phyloP scores from a whole-genome alignment of 371 early-diverging fungal genomes.

The Syncephalastrum sp. region DNA sequence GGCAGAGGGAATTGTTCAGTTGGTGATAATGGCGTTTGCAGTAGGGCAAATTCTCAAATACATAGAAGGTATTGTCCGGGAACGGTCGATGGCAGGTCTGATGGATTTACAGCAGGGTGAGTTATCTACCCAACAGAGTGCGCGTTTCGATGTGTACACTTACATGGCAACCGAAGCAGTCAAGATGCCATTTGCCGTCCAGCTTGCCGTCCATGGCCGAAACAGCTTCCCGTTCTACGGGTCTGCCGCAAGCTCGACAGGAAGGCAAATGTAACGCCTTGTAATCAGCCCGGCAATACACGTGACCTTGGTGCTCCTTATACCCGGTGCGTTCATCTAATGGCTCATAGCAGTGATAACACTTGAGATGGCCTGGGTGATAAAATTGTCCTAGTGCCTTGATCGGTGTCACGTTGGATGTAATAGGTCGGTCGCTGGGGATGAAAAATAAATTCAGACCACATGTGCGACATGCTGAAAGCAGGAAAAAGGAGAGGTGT shows the following conservation, averaged over 20 bases:
- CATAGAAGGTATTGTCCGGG: constrained; percentile 87
- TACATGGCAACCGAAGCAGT: constrained; percentile 56
- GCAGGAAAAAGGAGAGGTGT: neutral
- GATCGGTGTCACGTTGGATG: constrained; percentile 46
- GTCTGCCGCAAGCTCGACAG: constrained; percentile 67
- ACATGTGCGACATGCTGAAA: neutral
- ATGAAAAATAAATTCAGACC: neutral
- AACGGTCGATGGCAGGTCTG: constrained; percentile 75
- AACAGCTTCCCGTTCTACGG: constrained; percentile 75
- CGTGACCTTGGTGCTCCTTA: constrained; percentile 70
- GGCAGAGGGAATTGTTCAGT: constrained; percentile 79
- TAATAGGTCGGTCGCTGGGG: constrained; percentile 50
- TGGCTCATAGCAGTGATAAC: constrained; percentile 63
- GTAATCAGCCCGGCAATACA: constrained; percentile 79
- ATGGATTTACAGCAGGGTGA: neutral
- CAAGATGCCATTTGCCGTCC: constrained; percentile 77
- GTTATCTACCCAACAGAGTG: neutral
- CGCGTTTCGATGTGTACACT: constrained; percentile 16
- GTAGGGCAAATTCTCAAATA: constrained; percentile 78
- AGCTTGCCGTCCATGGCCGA: constrained; percentile 78
- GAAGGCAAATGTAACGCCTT: constrained; percentile 58
- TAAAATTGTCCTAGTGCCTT: constrained; percentile 64
- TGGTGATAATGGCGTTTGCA: constrained; percentile 84
- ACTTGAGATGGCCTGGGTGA: constrained; percentile 69
- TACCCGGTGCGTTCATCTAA: constrained; percentile 72